Evolutionary conservation across 1,284 basidiomycete species (phyloP), one percentile per base, ranked within the genome.

Genomic region (Cryptococcus sp.): DNA sequence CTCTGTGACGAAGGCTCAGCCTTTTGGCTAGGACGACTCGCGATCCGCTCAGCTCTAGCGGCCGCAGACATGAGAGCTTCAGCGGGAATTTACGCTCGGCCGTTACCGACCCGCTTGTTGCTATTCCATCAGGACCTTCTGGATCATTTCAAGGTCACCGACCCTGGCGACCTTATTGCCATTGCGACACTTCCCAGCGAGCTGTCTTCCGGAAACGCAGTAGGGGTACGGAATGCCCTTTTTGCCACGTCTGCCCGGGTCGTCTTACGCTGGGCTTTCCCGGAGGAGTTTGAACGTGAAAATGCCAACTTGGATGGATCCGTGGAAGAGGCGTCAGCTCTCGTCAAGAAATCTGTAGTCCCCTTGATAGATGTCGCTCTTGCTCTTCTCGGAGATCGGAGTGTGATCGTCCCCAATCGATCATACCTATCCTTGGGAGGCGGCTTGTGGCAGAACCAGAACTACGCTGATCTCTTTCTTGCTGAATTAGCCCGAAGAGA

Each of bases 1-100:
- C 65, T 76, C n/a, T 68, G 68, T 55, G 73, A 76, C 57, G 74
- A 76, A 62, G 74, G 74, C 0, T 69, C 66, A 0, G 74, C 74
- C 1, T 75, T 72, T 62, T 74, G 69, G 69, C 57, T 74, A 45
- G 74, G 74, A 17, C 68, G 74, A 16, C 59, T 72, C 5, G 72
- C 73, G 16, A 68, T 72, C 40, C 70, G 74, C 10, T 59, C 61
- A 44, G 63, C 75, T 16, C 63, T 74, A 3, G 29, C 47, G 48
- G 41, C 63, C 23, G 64, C 66, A 49, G 74, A 76, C 64, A 63
- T 72, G 11, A 56, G 61, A n/a, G 52, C 65, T 20, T 67, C 65
- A 17, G 49, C 65, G 4, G 52, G 51, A 16, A 63, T 76, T 52
- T 69, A 67, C 58, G 57, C 64, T 3, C 10, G 61, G 1, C 46